Conservation (phyloP, 2,329 filamentous ascomycete species). For the Microthyrium microscopicum region DNA sequence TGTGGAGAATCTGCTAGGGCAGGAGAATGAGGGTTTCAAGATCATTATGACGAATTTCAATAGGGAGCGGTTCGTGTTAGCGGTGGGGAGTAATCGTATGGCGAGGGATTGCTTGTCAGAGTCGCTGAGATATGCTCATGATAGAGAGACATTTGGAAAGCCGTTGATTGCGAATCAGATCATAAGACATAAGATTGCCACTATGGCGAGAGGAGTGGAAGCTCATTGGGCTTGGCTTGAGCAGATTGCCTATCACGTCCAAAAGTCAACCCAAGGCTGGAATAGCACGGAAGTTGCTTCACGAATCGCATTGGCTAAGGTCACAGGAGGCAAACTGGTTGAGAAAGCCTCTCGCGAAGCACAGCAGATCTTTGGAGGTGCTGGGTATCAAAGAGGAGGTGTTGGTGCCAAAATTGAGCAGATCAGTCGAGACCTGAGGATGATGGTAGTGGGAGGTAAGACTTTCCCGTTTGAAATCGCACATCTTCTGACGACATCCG, state of each 20-base stretch:
- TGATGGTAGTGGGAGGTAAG: constrained; percentile 38
- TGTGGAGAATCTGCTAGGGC: constrained; percentile 34
- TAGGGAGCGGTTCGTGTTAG: constrained; percentile 40
- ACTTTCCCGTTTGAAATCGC: too few relatives aligned
- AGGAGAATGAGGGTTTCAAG: constrained; percentile 38
- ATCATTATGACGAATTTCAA: constrained; percentile 40
- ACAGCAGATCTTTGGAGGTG: constrained; percentile 38
- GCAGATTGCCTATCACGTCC: constrained; percentile 39
- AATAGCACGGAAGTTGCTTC: constrained; percentile 22
- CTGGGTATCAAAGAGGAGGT: constrained; percentile 33
- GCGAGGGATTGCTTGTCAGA: constrained; percentile 39
- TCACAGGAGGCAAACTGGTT: constrained; percentile 32
- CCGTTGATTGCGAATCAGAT: constrained; percentile 41
- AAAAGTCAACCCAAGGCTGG: constrained; percentile 25
- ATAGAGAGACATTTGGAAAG: constrained; percentile 40
- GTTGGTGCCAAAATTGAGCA: constrained; percentile 35
- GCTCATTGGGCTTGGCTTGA: constrained; percentile 45
- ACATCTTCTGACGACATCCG: too few relatives aligned
- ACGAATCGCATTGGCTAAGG: constrained; percentile 27
- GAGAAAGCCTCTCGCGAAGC: constrained; percentile 35
- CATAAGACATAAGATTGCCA: constrained; percentile 43
- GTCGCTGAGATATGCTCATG: constrained; percentile 34
- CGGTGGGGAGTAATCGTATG: constrained; percentile 39
- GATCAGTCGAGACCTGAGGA: constrained; percentile 34
- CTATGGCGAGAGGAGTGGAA: constrained; percentile 42